phyloP scores from a whole-genome alignment of 2,329 filamentous ascomycete genomes.

The Botrytis elliptica region DNA sequence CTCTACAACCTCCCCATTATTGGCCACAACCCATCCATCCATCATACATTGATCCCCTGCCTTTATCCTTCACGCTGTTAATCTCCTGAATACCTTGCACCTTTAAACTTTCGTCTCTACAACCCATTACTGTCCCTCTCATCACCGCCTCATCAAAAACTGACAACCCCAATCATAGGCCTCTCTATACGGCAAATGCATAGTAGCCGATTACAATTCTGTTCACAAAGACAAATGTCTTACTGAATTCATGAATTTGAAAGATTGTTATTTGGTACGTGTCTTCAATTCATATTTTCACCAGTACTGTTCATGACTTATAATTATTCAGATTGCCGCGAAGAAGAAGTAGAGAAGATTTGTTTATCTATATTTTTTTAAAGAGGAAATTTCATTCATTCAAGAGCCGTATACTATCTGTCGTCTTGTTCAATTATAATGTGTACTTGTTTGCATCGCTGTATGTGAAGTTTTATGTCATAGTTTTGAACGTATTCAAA shows the following conservation, averaged over 20 bases:
- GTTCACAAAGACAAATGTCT: constrained; percentile 88
- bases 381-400: background rate
- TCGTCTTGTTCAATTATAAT: background rate
- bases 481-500: background rate
- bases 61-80: constrained; percentile 9
- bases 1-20: background rate
- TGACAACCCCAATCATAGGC: constrained; percentile 54
- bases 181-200: constrained; percentile 84
- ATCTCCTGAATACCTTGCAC: background rate
- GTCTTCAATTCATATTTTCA: background rate
- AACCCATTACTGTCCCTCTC: background rate
- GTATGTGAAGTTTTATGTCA: background rate
- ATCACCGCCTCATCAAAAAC: background rate
- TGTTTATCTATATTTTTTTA: background rate
- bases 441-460: background rate
- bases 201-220: constrained; percentile 85
- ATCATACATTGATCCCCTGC: background rate
- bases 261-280: constrained; percentile 81
- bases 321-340: constrained; percentile 47
- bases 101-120: background rate
- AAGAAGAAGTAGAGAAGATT: constrained; percentile 44
- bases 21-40: background rate
- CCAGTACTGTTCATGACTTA: constrained; percentile 22
- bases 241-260: constrained; percentile 79
- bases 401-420: background rate